Evolutionary conservation across 2,329 filamentous ascomycete genomes (phyloP).

Genomic region (Balansia obtecta): DNA sequence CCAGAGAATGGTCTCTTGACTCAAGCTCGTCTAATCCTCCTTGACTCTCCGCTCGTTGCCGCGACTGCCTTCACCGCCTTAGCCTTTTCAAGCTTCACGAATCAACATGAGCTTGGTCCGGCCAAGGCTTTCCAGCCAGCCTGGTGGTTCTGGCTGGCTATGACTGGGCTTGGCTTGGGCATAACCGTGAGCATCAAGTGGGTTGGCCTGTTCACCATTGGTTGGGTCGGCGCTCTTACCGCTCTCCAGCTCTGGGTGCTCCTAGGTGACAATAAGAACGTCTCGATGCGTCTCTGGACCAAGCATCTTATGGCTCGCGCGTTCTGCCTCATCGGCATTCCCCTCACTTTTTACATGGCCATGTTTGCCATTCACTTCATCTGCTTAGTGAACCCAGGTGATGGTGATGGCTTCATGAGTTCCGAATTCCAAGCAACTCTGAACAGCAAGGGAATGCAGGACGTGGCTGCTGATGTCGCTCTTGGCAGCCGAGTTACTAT

Average conservation of each 20-base stretch:
- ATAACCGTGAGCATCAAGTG: conserved; percentile 94
- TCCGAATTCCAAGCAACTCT: conserved; percentile 97
- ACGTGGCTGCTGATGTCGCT: conserved; percentile 83
- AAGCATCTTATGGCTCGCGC: conserved; percentile 88
- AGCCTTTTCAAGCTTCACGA: conserved; percentile 84
- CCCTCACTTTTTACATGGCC: conserved; percentile 78
- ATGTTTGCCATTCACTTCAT: conserved; percentile 98
- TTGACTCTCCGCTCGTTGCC: conserved; percentile 88
- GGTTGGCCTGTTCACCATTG: conserved; percentile 97
- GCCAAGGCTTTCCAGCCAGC: conserved; percentile 72
- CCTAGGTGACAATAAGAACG: conserved; percentile 76
- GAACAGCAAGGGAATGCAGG: conserved; percentile 93
- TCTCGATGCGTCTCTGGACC: conserved; percentile 73
- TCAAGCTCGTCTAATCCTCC: conserved; percentile 86
- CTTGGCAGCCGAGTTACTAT: conserved; percentile 78
- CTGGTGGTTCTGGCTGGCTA: conserved; percentile 97
- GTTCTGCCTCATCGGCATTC: conserved; percentile 87
- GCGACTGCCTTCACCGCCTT: conserved; percentile 88
- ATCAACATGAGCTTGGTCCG: conserved; percentile 91
- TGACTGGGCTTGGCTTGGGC: conserved; percentile 77
- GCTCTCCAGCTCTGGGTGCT: conserved; percentile 89
- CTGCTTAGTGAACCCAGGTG: conserved; percentile 85
- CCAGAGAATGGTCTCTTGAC: conserved; percentile 90
- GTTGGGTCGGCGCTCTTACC: conserved; percentile 90
- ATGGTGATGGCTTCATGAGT: conserved; percentile 98